Conservation (phyloP, 306 rosid genomes). For the Rosa lucieae region DNA sequence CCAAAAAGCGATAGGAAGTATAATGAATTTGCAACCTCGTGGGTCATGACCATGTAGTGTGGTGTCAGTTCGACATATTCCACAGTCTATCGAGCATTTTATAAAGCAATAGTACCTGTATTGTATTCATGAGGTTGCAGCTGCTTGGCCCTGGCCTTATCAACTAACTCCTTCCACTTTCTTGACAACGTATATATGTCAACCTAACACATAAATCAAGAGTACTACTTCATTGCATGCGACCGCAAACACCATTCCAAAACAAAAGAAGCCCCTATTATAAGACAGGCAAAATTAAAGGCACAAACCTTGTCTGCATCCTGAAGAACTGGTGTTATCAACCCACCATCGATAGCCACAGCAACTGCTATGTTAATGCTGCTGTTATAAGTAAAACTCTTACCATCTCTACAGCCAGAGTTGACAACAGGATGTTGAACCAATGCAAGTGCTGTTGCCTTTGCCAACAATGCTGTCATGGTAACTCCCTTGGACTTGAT, state of each 20-base stretch:
- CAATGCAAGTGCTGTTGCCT: constrained; percentile 93
- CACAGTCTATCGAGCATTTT: neutral
- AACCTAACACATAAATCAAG: constrained; percentile 44
- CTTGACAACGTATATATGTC: constrained; percentile 89
- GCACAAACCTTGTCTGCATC: constrained; percentile 85
- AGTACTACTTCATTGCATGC: neutral
- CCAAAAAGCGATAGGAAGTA: neutral
- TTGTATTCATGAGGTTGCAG: constrained; percentile 87
- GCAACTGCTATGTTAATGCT: constrained; percentile 91
- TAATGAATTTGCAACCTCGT: neutral
- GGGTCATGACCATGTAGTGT: neutral
- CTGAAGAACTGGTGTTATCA: constrained; percentile 93
- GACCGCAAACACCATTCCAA: neutral
- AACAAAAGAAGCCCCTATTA: constrained; percentile 9
- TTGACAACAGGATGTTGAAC: constrained; percentile 85
- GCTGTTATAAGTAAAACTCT: constrained; percentile 86
- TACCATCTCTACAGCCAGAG: constrained; percentile 94
- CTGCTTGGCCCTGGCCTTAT: constrained; percentile 96
- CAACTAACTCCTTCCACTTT: constrained; percentile 97
- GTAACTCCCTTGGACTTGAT: constrained; percentile 97
- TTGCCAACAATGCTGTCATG: constrained; percentile 98
- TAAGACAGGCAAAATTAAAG: neutral
- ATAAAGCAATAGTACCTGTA: constrained; percentile 50
- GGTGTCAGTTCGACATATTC: neutral
- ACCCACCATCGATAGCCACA: constrained; percentile 87